These are phyloP conservation scores for Sporothrix sp. DNA, from an alignment of 2,329 filamentous ascomycete genomes.

Conservation along the genomic window DNA sequence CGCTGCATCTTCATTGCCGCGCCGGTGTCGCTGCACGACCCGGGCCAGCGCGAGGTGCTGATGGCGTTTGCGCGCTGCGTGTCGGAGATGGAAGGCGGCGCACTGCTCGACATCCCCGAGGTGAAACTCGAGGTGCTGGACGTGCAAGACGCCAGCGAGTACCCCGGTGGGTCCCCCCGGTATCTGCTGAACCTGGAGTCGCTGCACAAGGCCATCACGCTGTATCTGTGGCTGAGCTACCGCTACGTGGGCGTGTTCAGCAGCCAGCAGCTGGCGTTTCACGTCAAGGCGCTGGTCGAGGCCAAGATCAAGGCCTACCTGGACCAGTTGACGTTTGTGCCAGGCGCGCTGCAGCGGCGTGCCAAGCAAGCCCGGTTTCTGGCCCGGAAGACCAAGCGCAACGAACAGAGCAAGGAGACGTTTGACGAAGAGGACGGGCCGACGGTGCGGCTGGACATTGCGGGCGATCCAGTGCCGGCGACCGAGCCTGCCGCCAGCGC, in stretches of 20 bases:
- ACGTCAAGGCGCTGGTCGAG: slow-evolving; percentile 71
- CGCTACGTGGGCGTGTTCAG: slow-evolving; percentile 73
- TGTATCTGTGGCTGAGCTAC: slow-evolving; percentile 91
- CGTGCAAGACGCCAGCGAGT: slow-evolving; percentile 33
- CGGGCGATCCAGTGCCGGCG: not conserved
- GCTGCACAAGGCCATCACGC: slow-evolving; percentile 71
- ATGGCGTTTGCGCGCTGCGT: slow-evolving; percentile 60
- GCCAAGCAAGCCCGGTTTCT: slow-evolving; percentile 12
- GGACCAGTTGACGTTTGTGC: slow-evolving; percentile 42
- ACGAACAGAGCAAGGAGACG: not conserved
- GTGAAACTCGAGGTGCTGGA: slow-evolving; percentile 70
- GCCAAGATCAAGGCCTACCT: slow-evolving; percentile 59
- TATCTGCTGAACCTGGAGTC: slow-evolving; percentile 63
- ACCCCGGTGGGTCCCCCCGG: slow-evolving; percentile 30
- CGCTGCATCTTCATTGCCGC: slow-evolving; percentile 65
- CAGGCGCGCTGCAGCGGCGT: slow-evolving; percentile 23
- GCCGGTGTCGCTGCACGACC: slow-evolving; percentile 51
- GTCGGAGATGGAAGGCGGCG: slow-evolving; percentile 54
- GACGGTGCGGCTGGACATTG: not conserved
- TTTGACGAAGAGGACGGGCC: not conserved
- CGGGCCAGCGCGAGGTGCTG: slow-evolving; percentile 40
- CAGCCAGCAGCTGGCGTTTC: slow-evolving; percentile 63
- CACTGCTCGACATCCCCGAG: slow-evolving; percentile 59
- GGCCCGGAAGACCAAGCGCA: slow-evolving; percentile 15
- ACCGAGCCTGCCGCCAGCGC: not conserved